phyloP scores from a whole-genome alignment of 805 yeast species.

The Candida nanaspora region DNA sequence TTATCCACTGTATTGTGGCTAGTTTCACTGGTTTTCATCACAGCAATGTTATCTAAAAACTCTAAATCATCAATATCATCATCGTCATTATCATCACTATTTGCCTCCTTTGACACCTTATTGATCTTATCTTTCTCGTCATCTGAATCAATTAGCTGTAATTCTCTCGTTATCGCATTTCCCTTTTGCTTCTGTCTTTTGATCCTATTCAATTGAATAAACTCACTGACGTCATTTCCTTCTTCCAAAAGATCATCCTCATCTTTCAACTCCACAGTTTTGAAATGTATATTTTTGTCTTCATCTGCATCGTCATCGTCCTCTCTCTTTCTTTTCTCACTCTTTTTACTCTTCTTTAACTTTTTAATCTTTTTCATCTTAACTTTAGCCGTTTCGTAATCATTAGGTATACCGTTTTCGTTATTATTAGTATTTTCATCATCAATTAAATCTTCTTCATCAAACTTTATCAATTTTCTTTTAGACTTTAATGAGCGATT shows the following conservation, averaged over 20 bases:
- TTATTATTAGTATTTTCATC: constrained; percentile 1
- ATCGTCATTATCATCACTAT: background rate
- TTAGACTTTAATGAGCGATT: background rate
- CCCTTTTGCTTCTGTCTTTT: constrained; percentile 12
- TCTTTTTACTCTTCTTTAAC: background rate
- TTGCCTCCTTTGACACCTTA: constrained; percentile 25
- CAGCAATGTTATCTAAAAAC: background rate
- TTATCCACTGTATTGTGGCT: too few relatives aligned
- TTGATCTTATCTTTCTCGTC: constrained; percentile 11
- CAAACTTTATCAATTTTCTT: background rate
- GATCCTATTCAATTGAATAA: constrained; percentile 11
- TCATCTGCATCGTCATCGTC: constrained; percentile 5
- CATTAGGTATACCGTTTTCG: background rate
- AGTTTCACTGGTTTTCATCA: too few relatives aligned
- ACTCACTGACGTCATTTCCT: constrained; percentile 11
- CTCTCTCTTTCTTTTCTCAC: constrained; percentile 4
- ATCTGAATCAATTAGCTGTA: constrained; percentile 13
- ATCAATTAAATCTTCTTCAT: constrained; percentile 2
- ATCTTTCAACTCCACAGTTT: constrained; percentile 19
- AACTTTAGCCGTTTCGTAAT: constrained; percentile 4
- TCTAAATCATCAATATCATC: background rate
- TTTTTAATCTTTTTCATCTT: constrained; percentile 5
- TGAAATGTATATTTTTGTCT: constrained; percentile 15
- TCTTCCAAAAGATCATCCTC: constrained; percentile 20
- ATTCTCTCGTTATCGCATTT: background rate